Percentiles rank a stretch among this genome's conserved stretches.
phyloP scores from a whole-genome alignment of 2,329 filamentous ascomycete genomes.

The Cytospora mali region DNA sequence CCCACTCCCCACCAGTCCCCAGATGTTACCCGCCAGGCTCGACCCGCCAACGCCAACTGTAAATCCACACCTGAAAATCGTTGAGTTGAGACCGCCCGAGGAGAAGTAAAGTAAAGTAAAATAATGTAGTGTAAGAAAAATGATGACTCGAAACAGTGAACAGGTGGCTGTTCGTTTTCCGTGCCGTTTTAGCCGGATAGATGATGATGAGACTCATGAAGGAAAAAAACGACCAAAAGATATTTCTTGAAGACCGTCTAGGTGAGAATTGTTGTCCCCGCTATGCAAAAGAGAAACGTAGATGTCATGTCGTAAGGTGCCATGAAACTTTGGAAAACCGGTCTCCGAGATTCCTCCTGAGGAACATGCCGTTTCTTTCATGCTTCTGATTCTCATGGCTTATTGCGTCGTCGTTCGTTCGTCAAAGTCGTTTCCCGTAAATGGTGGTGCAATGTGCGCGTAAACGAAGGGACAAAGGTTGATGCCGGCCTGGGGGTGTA shows the following conservation, averaged over 20 bases:
- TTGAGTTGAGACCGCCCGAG: not conserved
- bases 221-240: not conserved
- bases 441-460: not conserved
- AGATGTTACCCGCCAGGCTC: not conserved
- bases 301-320: conserved; percentile 9
- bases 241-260: conserved; percentile 16
- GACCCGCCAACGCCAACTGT: conserved; percentile 2
- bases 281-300: conserved; percentile 24
- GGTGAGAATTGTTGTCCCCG: conserved; percentile 21
- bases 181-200: conserved; percentile 14
- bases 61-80: not conserved
- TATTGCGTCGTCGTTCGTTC: not conserved
- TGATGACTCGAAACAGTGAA: not conserved
- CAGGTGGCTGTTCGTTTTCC: conserved; percentile 9
- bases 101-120: not conserved
- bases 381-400: not conserved
- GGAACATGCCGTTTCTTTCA: not conserved
- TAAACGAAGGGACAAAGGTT: not conserved
- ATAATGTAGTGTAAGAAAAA: not conserved
- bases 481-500: not conserved
- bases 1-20: not conserved
- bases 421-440: not conserved
- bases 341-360: not conserved
- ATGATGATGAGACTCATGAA: not conserved
- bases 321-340: not conserved